phyloP scores from a whole-genome alignment of 768 basidiomycete genomes.

The Tricholoma saponaceum region DNA sequence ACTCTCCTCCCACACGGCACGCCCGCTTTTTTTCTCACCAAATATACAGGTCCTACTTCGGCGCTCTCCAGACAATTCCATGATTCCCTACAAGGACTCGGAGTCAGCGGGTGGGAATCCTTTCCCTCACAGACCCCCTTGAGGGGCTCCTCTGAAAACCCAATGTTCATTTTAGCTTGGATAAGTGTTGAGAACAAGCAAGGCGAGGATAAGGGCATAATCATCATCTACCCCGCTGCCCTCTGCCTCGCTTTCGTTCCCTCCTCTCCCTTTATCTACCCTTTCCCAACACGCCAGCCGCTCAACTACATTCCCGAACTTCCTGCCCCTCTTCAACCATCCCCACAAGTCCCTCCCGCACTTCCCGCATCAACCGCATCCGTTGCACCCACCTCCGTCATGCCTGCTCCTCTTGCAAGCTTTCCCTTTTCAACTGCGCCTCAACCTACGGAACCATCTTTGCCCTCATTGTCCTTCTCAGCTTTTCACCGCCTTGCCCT shows the following conservation, averaged over 20 bases:
- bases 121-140: constrained; percentile 1
- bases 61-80: constrained; percentile 61
- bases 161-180: constrained; percentile 58
- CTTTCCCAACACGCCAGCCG: constrained; percentile 32
- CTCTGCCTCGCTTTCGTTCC: constrained; percentile 51
- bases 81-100: constrained; percentile 58
- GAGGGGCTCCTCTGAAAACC: constrained; percentile 3
- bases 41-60: constrained; percentile 65
- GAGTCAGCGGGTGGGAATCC: constrained; percentile 51
- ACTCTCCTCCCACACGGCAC: constrained; percentile 65
- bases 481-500: constrained; percentile 16
- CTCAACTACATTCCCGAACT: constrained; percentile 60
- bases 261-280: constrained; percentile 25
- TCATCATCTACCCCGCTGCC: constrained; percentile 66
- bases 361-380: constrained; percentile 17
- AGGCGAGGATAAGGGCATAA: constrained; percentile 75
- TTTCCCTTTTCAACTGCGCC: constrained; percentile 6
- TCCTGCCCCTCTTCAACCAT: constrained; percentile 56
- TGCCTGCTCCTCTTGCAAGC: background rate
- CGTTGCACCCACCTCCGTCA: constrained; percentile 1
- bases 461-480: background rate
- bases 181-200: constrained; percentile 72
- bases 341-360: constrained; percentile 37
- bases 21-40: constrained; percentile 69
- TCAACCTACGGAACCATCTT: background rate